Base-by-base conservation (phyloP, 371 early-diverging fungal species). In the Actinomucor elegans region DNA sequence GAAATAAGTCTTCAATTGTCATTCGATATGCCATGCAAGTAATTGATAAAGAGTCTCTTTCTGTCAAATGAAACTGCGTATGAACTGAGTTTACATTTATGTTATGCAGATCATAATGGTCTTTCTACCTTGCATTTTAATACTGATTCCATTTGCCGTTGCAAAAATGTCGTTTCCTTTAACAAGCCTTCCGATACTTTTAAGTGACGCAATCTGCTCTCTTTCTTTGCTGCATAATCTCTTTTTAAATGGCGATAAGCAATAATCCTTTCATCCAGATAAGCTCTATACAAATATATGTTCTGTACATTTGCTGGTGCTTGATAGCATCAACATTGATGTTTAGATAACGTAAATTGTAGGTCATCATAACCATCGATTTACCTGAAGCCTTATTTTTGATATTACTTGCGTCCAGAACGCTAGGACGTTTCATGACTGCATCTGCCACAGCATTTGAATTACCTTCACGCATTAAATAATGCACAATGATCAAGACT, bases 1-100 rank as follows among this genome's bases (percentile, higher is more conserved):
- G 76, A 43, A 96, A 74, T 66, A 93, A 71, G 55, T 97, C 97
- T 17, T 88, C 86, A 29, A 95, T 71, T 10, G 92, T 67, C 58
- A 96, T 68, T 14, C 88, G 76, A 61, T 92, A 95, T 1, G 93
- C 92, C 47, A 88, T 82, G 38, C 92, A 75, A 0, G 94, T 91
- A 2, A 94, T 87, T 10, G 89, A n/a, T n/a, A n/a, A 85, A 70
- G 94, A 93, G 62, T 93, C 89, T 21, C 93, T 78, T 17, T 92
- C 90, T 12, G 91, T 89, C 7, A 87, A 65, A 33, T 87, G 84
- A 65, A 93, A 93, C 86, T 94, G n/a, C n/a, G n/a, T n/a, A n/a
- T n/a, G n/a, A n/a, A n/a, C n/a, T n/a, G n/a, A n/a, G n/a, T n/a
- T n/a, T n/a, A n/a, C n/a, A n/a, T n/a, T n/a, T n/a, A n/a, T n/a